Base-by-base conservation (phyloP, 2,329 filamentous ascomycete species). In the Teratosphaeria epicoccoides region DNA sequence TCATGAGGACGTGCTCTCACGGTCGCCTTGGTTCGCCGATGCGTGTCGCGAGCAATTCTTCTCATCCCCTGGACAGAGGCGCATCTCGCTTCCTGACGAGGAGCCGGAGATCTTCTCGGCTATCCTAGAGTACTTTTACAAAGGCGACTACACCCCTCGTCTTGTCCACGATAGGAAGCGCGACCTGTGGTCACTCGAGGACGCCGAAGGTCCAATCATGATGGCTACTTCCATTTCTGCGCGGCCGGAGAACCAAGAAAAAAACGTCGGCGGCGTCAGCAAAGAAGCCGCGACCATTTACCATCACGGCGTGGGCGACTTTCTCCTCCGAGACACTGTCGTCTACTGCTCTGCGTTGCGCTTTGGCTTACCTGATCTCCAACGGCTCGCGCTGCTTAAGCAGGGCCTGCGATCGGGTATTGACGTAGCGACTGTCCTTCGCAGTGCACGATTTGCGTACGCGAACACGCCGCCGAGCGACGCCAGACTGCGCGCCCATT, bases 81-180 rank as follows among this genome's bases (percentile, higher is more conserved):
- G 87, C 81, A 81, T 88, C 81, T 71, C 84, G 81, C 76, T 86
- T 76, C 76, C 85, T 80, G 77, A 80, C 61, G 81, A 82, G 78
- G 88, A 95, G 76, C 88, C 90, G 61, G 89, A 95, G 76, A 81
- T 94, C 70, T 87, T 96, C 72, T 94, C 88, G 69, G 90, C 86
- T 66, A 78, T 96, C 65, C 88, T 96, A 74, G 90, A 96, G 76
- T 96, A 90, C 71, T 82, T 96, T 61, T 96, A 96, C 84, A 95
- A 94, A 77, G 88, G 87, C 61, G 89, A 95, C 78, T 95, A 95
- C 75, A 93, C 87, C 71, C 90, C 90, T 52, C 87, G 88, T 70
- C 78, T 96, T 74, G 68, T 95, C 62, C 87, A 88, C 71, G 87
- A 87, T 80, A 88, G 87, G 78, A 83, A 84, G 70, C 85, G 82